Conservation (phyloP, 2,329 filamentous ascomycete species). For the Phoma sp. region DNA sequence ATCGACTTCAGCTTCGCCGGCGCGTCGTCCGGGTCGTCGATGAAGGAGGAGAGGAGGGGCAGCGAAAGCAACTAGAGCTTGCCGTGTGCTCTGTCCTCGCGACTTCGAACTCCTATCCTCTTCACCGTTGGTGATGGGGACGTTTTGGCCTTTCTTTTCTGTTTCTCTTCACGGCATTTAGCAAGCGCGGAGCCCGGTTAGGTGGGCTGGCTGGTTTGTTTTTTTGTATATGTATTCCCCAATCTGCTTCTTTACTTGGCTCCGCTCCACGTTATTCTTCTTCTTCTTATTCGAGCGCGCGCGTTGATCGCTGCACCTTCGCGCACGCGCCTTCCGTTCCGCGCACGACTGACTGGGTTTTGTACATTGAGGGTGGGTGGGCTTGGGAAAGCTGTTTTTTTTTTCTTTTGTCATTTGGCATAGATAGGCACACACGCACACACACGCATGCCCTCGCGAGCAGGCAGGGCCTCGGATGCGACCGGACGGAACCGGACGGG, state of each 20-base stretch:
- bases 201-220: not conserved
- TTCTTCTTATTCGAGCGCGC: not conserved
- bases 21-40: slow-evolving; percentile 23
- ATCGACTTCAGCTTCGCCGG: slow-evolving; percentile 49
- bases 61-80: slow-evolving; percentile 10
- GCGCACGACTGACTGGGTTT: too few species aligned
- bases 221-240: not conserved
- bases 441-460: too few species aligned
- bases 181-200: slow-evolving; percentile 1
- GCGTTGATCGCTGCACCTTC: not conserved
- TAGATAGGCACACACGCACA: too few species aligned
- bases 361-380: too few species aligned
- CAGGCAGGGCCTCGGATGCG: too few species aligned
- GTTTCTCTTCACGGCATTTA: not conserved
- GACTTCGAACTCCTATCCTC: too few species aligned
- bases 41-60: slow-evolving; percentile 29
- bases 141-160: not conserved
- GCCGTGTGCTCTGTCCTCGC: too few species aligned
- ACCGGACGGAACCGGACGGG: too few species aligned
- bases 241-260: not conserved
- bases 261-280: not conserved
- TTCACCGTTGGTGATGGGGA: too few species aligned
- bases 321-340: too few species aligned
- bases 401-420: too few species aligned
- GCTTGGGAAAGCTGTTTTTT: too few species aligned